Evolutionary conservation across 257 asterid species (phyloP).

Genomic region (Haberlea rhodopensis): DNA sequence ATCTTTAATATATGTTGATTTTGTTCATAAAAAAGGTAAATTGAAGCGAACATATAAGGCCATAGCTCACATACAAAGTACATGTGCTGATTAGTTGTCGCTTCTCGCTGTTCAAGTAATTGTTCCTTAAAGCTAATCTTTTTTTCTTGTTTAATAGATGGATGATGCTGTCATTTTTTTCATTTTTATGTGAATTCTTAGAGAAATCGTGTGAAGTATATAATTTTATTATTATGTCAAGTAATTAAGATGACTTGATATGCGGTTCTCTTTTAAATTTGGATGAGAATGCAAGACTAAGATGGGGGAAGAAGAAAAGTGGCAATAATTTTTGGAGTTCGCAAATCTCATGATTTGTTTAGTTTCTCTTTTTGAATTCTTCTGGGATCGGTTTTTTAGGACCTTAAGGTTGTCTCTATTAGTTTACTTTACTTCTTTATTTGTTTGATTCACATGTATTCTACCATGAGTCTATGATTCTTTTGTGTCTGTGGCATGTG

Average conservation of each 20-base stretch:
- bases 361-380: slow-evolving; percentile 18
- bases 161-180: not conserved
- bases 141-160: not conserved
- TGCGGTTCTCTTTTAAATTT: not conserved
- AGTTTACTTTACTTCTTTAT: not conserved
- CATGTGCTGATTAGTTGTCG: not conserved
- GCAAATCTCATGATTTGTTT: not conserved
- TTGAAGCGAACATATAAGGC: not conserved
- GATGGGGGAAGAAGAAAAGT: no score
- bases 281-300: not conserved
- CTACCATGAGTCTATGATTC: not conserved
- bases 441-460: slow-evolving; percentile 6
- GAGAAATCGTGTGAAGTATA: not conserved
- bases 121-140: not conserved
- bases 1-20: not conserved
- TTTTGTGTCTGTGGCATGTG: not conserved
- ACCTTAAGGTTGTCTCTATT: not conserved
- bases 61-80: not conserved
- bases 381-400: slow-evolving; percentile 10
- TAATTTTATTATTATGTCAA: not conserved
- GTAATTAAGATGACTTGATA: no score
- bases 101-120: not conserved
- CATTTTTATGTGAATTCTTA: not conserved
- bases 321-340: no score
- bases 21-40: not conserved